These are phyloP conservation scores for Articulospora tetracladia DNA, from an alignment of 495 filamentous ascomycete genomes.

Conservation along the genomic window DNA sequence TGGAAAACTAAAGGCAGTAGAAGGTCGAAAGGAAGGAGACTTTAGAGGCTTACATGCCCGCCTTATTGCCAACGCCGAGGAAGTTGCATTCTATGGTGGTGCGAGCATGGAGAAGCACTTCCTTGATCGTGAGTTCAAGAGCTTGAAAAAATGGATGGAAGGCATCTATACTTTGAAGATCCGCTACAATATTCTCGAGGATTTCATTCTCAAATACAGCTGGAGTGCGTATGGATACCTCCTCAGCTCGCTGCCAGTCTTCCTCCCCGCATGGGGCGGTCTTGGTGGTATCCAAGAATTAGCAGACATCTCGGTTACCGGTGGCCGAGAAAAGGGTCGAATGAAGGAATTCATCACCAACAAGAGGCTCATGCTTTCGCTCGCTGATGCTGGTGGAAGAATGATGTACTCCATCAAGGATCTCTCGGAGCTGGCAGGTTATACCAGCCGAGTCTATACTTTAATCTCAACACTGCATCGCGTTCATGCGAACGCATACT, in stretches of 20 bases:
- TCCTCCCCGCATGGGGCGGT: conserved; percentile 93
- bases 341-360: conserved; percentile 99
- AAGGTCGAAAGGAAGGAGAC: conserved; percentile 89
- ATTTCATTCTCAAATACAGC: conserved; percentile 96
- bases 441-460: conserved; percentile 93
- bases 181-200: conserved; percentile 97
- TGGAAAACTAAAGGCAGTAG: conserved; percentile 91
- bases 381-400: conserved; percentile 91
- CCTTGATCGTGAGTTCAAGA: conserved; percentile 84
- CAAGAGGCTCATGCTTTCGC: conserved; percentile 95
- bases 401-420: conserved; percentile 99
- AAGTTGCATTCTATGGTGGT: conserved; percentile 98
- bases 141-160: conserved; percentile 92
- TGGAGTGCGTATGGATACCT: conserved; percentile 98
- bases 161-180: conserved; percentile 94
- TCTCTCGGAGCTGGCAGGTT: conserved; percentile 90
- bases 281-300: conserved; percentile 67
- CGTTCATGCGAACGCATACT: conserved; percentile 87
- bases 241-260: conserved; percentile 86
- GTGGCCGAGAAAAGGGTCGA: conserved; percentile 68
- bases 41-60: conserved; percentile 87
- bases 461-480: conserved; percentile 92
- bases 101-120: conserved; percentile 89
- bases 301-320: conserved; percentile 36
- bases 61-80: conserved; percentile 94